phyloP scores from a whole-genome alignment of 1,284 basidiomycete species.

The Austroboletus olivaceoglutinosus region DNA sequence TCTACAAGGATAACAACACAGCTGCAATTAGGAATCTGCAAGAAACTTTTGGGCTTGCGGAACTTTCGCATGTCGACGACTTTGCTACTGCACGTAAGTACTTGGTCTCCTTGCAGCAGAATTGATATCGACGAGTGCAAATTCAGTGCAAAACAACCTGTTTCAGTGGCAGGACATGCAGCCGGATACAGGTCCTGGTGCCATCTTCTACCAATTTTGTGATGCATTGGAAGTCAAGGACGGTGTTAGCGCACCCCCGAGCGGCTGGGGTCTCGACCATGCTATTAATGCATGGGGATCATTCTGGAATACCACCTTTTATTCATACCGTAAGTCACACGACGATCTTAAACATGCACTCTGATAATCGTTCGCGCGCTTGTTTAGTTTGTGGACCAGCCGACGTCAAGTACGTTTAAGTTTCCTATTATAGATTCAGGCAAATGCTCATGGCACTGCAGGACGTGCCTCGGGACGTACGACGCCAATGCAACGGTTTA shows the following conservation, averaged over 20 bases:
- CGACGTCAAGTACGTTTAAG: constrained; percentile 38
- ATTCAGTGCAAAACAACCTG: constrained; percentile 52
- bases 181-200: constrained; percentile 35
- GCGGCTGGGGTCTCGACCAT: constrained; percentile 63
- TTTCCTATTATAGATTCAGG: background rate
- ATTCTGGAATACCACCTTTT: constrained; percentile 46
- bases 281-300: constrained; percentile 61
- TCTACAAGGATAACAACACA: constrained; percentile 45
- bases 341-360: background rate
- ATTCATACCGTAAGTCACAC: constrained; percentile 31
- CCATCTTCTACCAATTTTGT: constrained; percentile 63
- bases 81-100: constrained; percentile 52
- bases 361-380: background rate
- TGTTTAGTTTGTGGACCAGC: constrained; percentile 37
- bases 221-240: constrained; percentile 71
- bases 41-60: constrained; percentile 55
- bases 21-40: constrained; percentile 52
- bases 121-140: background rate
- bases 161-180: constrained; percentile 48
- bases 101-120: background rate
- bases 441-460: constrained; percentile 11
- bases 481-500: constrained; percentile 37
- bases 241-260: constrained; percentile 50
- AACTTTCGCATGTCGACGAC: constrained; percentile 61
- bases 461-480: constrained; percentile 48